phyloP scores from a whole-genome alignment of 257 asterid genomes.

The Ilex asprella region DNA sequence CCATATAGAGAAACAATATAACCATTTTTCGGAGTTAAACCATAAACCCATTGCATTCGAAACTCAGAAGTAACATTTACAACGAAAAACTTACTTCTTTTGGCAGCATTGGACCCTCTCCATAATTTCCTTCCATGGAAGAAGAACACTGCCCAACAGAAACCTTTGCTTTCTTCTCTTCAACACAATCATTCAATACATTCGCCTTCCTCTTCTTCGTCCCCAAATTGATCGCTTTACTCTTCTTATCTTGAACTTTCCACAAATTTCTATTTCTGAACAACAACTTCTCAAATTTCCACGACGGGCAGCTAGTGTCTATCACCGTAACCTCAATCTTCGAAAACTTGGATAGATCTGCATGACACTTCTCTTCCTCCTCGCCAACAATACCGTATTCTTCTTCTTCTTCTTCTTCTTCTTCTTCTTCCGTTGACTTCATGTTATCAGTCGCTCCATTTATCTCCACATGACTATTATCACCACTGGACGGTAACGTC shows the following conservation, averaged over 20 bases:
- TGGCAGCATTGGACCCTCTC: constrained; percentile 16
- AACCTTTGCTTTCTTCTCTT: constrained; percentile 41
- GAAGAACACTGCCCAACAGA: constrained; percentile 18
- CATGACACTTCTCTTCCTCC: constrained; percentile 29
- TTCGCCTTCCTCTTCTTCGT: constrained; percentile 45
- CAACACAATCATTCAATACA: constrained; percentile 18
- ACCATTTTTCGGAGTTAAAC: too few species aligned
- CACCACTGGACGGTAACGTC: constrained; percentile 16
- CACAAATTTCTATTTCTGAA: constrained; percentile 76
- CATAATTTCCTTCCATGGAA: constrained; percentile 18
- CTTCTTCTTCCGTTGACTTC: constrained; percentile 11
- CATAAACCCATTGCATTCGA: too few species aligned
- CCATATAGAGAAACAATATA: too few species aligned
- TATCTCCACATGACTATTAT: constrained; percentile 37
- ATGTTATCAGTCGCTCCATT: constrained; percentile 20
- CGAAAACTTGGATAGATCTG: constrained; percentile 59
- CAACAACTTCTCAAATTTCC: constrained; percentile 86
- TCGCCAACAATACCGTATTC: neutral
- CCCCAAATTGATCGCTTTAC: constrained; percentile 23
- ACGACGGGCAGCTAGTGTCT: constrained; percentile 71
- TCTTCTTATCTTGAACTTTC: constrained; percentile 71
- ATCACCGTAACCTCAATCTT: constrained; percentile 78
- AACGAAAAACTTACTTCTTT: constrained; percentile 36
- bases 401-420: too few species aligned
- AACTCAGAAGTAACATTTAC: too few species aligned